phyloP scores from a whole-genome alignment of 495 filamentous ascomycete species.

The Hypomontagnella monticulosa region DNA sequence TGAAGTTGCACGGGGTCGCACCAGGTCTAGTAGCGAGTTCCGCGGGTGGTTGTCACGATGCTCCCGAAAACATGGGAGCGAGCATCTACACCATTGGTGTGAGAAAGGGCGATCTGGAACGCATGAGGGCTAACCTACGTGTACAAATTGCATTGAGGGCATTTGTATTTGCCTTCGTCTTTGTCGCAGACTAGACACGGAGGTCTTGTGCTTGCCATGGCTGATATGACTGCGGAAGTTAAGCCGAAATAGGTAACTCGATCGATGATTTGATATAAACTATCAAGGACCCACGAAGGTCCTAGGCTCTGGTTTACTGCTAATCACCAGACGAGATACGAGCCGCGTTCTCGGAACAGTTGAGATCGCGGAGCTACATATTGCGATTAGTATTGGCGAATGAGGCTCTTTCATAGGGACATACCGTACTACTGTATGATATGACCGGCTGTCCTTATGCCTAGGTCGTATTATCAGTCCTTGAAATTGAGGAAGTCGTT shows the following conservation, averaged over 20 bases:
- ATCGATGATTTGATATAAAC: not conserved
- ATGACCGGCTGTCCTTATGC: too few species aligned
- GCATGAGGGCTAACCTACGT: constrained; percentile 58
- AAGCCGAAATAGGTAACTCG: not conserved
- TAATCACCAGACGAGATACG: not conserved
- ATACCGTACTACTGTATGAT: too few species aligned
- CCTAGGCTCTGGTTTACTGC: not conserved
- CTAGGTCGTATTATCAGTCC: too few species aligned
- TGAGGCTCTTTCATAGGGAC: too few species aligned
- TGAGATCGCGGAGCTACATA: not conserved
- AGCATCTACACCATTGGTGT: constrained; percentile 64
- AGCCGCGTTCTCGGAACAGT: not conserved
- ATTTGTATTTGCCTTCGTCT: constrained; percentile 68
- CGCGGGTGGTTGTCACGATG: constrained; percentile 60
- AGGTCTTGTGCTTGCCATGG: constrained; percentile 34
- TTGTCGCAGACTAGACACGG: constrained; percentile 64
- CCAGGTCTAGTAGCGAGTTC: not conserved
- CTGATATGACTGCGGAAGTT: not conserved
- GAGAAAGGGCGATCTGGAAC: not conserved
- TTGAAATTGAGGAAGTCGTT: too few species aligned
- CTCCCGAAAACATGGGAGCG: constrained; percentile 70
- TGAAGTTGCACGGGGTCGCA: not conserved
- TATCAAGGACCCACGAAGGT: not conserved
- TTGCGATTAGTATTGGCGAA: too few species aligned
- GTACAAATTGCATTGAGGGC: constrained; percentile 65